phyloP scores from a whole-genome alignment of 805 yeast genomes.

The Millerago galiae region DNA sequence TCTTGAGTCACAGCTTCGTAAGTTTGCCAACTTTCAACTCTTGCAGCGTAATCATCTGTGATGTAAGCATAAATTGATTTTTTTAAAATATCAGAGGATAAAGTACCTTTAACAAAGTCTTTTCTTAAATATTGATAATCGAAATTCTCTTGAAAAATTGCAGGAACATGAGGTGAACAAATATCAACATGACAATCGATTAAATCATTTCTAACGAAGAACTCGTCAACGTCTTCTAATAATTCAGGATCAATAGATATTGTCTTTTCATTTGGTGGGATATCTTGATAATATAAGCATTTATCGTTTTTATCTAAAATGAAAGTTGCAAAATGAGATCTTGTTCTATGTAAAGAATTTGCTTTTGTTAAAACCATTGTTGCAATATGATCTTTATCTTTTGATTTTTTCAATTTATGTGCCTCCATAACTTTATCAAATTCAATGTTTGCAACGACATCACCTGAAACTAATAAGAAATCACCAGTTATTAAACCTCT shows the following conservation, averaged over 20 bases:
- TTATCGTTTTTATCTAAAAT: constrained; percentile 67
- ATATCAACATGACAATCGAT: constrained; percentile 96
- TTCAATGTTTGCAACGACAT: constrained; percentile 89
- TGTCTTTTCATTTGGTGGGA: constrained; percentile 45
- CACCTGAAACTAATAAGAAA: constrained; percentile 86
- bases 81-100: constrained; percentile 83
- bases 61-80: constrained; percentile 88
- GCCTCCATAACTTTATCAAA: constrained; percentile 64
- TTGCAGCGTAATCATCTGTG: constrained; percentile 74
- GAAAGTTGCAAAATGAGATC: constrained; percentile 76
- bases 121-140: constrained; percentile 83
- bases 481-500: constrained; percentile 88
- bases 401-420: constrained; percentile 63
- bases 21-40: constrained; percentile 94
- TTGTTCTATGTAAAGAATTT: constrained; percentile 74
- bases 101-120: constrained; percentile 87
- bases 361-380: constrained; percentile 92
- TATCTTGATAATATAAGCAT: constrained; percentile 79
- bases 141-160: constrained; percentile 91
- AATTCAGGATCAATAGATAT: constrained; percentile 79
- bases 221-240: constrained; percentile 64
- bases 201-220: constrained; percentile 81
- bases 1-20: constrained; percentile 90
- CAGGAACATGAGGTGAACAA: constrained; percentile 91
- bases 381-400: constrained; percentile 85